phyloP scores from a whole-genome alignment of 1,284 basidiomycete species.

The Melanopsichium pennsylvanicum region DNA sequence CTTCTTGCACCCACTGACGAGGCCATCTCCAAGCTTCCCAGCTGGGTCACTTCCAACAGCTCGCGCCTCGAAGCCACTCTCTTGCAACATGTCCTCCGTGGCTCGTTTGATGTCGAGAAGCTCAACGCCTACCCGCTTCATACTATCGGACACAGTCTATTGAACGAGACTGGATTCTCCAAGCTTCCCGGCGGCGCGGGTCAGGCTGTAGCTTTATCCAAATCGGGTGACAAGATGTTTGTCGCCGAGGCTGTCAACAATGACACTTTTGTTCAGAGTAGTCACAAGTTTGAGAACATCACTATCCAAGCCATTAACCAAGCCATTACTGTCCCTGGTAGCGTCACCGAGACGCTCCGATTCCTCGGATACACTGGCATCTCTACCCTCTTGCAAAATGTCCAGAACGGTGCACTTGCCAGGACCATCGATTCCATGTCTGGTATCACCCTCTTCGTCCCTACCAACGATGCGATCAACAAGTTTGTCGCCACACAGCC shows the following conservation, averaged over 20 bases:
- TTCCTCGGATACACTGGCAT: conserved; percentile 30
- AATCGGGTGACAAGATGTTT: conserved; percentile 8
- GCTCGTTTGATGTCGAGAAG: conserved; percentile 24
- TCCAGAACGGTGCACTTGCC: conserved; percentile 29
- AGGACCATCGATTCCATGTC: conserved; percentile 38
- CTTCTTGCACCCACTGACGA: conserved; percentile 47
- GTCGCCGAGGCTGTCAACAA: conserved; percentile 51
- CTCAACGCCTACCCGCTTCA: conserved; percentile 41
- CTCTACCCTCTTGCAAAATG: conserved; percentile 21
- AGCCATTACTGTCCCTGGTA: conserved; percentile 51
- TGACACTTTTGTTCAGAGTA: conserved; percentile 17
- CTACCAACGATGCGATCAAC: conserved; percentile 39
- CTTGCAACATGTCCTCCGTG: conserved; percentile 48
- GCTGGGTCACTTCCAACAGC: conserved; percentile 42
- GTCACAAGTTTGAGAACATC: conserved; percentile 24
- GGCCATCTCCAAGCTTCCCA: conserved; percentile 37
- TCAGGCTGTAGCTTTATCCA: conserved; percentile 47
- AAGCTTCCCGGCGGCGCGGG: conserved; percentile 53
- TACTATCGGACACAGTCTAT: conserved; percentile 49
- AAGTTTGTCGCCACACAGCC: conserved; percentile 27
- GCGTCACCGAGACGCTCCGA: conserved; percentile 32
- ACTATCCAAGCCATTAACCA: conserved; percentile 48
- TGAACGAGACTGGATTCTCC: conserved; percentile 23
- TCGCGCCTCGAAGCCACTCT: conserved; percentile 47
- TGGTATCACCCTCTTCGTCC: conserved; percentile 53